phyloP scores from a whole-genome alignment of 2,329 filamentous ascomycete genomes.

The Paecilomyces sp. region DNA sequence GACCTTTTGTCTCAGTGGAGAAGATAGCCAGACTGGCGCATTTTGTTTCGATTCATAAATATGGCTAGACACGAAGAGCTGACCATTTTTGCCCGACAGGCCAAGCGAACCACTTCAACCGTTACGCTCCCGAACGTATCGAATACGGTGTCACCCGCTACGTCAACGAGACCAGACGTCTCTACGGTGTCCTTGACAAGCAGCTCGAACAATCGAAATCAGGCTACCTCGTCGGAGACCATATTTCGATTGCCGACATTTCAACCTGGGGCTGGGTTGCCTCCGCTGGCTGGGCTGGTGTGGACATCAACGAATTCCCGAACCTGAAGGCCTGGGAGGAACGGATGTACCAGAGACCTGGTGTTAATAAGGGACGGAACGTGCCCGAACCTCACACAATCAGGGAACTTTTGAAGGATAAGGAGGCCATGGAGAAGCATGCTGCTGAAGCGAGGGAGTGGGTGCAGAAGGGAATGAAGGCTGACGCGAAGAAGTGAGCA shows the following conservation, averaged over 20 bases:
- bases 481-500: conserved; percentile 48
- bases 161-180: conserved; percentile 71
- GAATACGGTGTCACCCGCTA: conserved; percentile 78
- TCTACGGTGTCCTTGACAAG: conserved; percentile 71
- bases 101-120: conserved; percentile 75
- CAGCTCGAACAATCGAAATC: conserved; percentile 51
- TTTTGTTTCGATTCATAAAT: too few relatives aligned
- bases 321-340: conserved; percentile 70
- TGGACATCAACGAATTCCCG: conserved; percentile 70
- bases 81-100: conserved; percentile 26
- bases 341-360: conserved; percentile 60
- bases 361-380: conserved; percentile 67
- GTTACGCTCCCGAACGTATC: conserved; percentile 77
- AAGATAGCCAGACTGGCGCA: too few relatives aligned
- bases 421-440: conserved; percentile 50
- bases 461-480: conserved; percentile 64
- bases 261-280: conserved; percentile 73
- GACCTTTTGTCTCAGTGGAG: neutral
- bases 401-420: conserved; percentile 53
- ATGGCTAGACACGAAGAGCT: neutral
- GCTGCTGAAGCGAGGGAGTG: conserved; percentile 51
- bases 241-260: conserved; percentile 60
- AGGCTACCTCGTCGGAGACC: conserved; percentile 46
- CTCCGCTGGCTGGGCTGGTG: conserved; percentile 50
- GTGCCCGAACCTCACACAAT: conserved; percentile 59